phyloP scores from a whole-genome alignment of 768 basidiomycete genomes.

The Hygrocybe punicea region DNA sequence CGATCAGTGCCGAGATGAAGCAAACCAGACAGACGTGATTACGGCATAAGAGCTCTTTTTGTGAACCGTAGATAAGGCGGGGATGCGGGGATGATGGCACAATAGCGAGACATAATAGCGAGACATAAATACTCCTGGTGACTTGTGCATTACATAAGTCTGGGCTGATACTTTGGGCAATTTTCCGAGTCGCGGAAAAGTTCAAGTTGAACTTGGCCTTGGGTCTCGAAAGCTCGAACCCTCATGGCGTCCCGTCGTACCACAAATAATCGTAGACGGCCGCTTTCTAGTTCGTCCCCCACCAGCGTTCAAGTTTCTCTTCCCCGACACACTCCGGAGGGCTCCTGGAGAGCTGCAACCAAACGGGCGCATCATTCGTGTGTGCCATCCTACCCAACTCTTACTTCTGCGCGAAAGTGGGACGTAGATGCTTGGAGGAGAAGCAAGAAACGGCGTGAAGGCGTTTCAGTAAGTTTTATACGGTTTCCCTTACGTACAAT shows the following conservation, averaged over 20 bases:
- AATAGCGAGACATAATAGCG: too few species aligned
- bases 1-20: not conserved
- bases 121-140: too few species aligned
- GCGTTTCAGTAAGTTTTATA: constrained; percentile 41
- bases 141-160: too few species aligned
- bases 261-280: constrained; percentile 46
- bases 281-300: constrained; percentile 45
- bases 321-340: constrained; percentile 34
- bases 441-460: constrained; percentile 53
- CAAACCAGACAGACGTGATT: not conserved
- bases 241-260: constrained; percentile 24
- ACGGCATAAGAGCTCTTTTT: not conserved
- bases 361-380: constrained; percentile 48
- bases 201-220: too few species aligned
- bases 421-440: constrained; percentile 53
- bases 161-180: too few species aligned
- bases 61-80: too few species aligned
- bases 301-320: constrained; percentile 35
- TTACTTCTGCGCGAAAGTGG: constrained; percentile 43
- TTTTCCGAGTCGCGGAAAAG: too few species aligned
- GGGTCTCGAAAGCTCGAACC: not conserved
- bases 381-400: constrained; percentile 33
- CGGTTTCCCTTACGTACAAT: too few species aligned
- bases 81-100: too few species aligned
- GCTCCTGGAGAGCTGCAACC: constrained; percentile 41